Evolutionary conservation across 1,139 yeast species (phyloP).

Genomic region (Hyphopichia burtonii): DNA sequence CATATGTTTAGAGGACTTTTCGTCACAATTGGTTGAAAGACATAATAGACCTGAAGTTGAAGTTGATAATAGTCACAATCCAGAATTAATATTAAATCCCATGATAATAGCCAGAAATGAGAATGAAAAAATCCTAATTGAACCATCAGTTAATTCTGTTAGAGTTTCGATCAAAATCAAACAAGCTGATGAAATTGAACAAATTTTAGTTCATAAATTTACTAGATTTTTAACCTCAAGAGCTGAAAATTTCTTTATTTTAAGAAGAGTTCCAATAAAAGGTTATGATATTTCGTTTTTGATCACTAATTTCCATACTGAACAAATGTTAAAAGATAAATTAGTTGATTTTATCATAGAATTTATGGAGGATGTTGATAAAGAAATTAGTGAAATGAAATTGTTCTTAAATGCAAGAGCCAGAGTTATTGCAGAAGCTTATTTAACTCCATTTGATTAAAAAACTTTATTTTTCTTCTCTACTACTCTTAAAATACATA

Average conservation of each 20-base stretch:
- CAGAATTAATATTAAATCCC: slow-evolving; percentile 85
- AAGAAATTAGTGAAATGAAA: slow-evolving; percentile 98
- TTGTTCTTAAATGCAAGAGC: slow-evolving; percentile 96
- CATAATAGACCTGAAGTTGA: slow-evolving; percentile 98
- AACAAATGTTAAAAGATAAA: slow-evolving; percentile 92
- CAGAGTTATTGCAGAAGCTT: slow-evolving; percentile 95
- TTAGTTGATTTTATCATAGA: slow-evolving; percentile 95
- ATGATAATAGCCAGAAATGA: slow-evolving; percentile 92
- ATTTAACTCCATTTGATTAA: slow-evolving; percentile 71
- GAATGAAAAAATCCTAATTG: slow-evolving; percentile 88
- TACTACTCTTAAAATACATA: neutral
- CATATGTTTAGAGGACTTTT: slow-evolving; percentile 89
- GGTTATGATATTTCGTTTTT: slow-evolving; percentile 94
- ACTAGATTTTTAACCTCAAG: slow-evolving; percentile 91
- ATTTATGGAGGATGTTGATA: slow-evolving; percentile 98
- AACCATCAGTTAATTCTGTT: slow-evolving; percentile 87
- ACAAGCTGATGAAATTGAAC: slow-evolving; percentile 97
- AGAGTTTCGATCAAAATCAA: slow-evolving; percentile 89
- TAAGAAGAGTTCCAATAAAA: slow-evolving; percentile 86
- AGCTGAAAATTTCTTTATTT: slow-evolving; percentile 89
- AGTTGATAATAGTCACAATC: slow-evolving; percentile 59
- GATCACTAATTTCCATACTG: slow-evolving; percentile 92
- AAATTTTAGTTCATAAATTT: slow-evolving; percentile 88
- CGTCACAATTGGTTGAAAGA: slow-evolving; percentile 93
- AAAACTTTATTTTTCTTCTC: neutral